Evolutionary conservation across 306 rosid species (phyloP).

Genomic region (Benincasa hispida): DNA sequence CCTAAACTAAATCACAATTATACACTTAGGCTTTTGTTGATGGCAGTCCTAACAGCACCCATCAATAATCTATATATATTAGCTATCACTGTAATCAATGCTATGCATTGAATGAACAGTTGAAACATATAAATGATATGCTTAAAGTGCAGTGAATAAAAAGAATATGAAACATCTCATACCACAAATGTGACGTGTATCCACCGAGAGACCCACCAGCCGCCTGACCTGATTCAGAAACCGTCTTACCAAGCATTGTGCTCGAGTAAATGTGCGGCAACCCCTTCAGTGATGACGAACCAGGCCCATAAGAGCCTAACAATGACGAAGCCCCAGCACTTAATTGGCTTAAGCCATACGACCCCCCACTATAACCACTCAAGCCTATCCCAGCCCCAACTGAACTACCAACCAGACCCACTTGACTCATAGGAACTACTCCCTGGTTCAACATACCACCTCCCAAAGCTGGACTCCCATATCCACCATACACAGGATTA

Average conservation of each 20-base stretch:
- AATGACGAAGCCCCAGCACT: constrained; percentile 2
- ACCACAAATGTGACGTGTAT: constrained; percentile 30
- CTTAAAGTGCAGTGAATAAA: neutral
- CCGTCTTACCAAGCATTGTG: constrained; percentile 16
- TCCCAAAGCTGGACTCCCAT: constrained; percentile 10
- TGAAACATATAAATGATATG: neutral
- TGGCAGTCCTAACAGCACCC: neutral
- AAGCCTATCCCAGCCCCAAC: constrained; percentile 16
- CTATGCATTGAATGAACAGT: neutral
- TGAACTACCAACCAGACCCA: constrained; percentile 17
- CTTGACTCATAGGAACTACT: constrained; percentile 17
- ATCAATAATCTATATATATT: neutral
- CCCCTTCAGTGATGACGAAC: constrained; percentile 12
- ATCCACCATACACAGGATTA: constrained; percentile 14
- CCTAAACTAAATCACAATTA: neutral
- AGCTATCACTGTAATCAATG: neutral
- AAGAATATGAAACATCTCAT: constrained; percentile 14
- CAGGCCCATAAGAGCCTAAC: constrained; percentile 9
- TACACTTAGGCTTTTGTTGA: neutral
- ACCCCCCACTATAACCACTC: constrained; percentile 5
- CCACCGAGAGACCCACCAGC: constrained; percentile 21
- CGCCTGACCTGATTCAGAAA: constrained; percentile 15
- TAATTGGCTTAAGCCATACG: constrained; percentile 13
- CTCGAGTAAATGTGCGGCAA: constrained; percentile 17
- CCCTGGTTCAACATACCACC: constrained; percentile 20